These are phyloP conservation scores for Pseudophaeomoniella oleicola DNA, from an alignment of 2,329 filamentous ascomycete genomes.

Conservation along the genomic window DNA sequence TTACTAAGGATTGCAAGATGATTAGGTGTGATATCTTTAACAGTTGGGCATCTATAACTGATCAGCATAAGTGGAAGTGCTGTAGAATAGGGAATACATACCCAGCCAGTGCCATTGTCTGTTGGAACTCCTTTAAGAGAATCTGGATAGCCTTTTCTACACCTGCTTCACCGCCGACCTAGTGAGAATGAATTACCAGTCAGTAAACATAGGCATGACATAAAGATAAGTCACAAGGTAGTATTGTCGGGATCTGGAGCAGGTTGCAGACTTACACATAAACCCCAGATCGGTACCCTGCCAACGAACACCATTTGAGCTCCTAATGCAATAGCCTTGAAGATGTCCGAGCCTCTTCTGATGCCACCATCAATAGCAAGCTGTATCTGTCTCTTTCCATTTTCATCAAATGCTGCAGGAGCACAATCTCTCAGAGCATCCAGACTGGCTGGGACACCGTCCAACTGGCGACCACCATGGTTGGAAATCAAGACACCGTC, in stretches of 20 bases:
- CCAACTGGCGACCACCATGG: conserved; percentile 10
- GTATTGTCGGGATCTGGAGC: conserved; percentile 4
- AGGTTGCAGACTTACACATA: conserved; percentile 13
- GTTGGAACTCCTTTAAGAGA: conserved; percentile 17
- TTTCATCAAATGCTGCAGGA: conserved; percentile 10
- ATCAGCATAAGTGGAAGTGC: neutral
- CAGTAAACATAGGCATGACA: neutral
- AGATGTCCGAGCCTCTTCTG: conserved; percentile 20
- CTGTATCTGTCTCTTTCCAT: conserved; percentile 18
- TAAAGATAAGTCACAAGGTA: conserved; percentile 5
- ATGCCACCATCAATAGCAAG: conserved; percentile 19
- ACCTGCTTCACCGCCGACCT: conserved; percentile 18
- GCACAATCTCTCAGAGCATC: conserved; percentile 9
- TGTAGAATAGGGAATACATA: conserved; percentile 6
- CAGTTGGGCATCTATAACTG: conserved; percentile 14
- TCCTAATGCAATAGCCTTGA: conserved; percentile 21
- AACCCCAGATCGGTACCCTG: conserved; percentile 19
- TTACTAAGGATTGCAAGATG: conserved; percentile 17
- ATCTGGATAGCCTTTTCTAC: conserved; percentile 20
- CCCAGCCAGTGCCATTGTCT: conserved; percentile 19
- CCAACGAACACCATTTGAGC: conserved; percentile 19
- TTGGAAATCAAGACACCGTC: conserved; percentile 11
- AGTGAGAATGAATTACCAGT: neutral
- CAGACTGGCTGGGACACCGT: conserved; percentile 10
- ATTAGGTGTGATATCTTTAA: conserved; percentile 15